Evolutionary conservation across 805 yeast species (phyloP).

Genomic region (Teunomyces pallodes): DNA sequence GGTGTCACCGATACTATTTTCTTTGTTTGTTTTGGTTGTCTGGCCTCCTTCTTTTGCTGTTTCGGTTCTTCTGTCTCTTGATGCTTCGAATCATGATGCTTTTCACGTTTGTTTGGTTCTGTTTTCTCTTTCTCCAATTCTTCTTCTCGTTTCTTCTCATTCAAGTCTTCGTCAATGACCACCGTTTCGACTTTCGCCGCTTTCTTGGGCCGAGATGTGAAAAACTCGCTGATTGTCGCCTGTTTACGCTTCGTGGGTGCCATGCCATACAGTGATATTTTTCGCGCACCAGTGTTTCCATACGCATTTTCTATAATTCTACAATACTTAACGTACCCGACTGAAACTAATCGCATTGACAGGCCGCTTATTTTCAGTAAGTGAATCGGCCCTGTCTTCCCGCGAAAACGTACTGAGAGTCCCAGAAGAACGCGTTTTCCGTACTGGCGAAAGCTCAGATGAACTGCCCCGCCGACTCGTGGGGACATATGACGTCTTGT

Average conservation of each 20-base stretch:
- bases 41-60: constrained; percentile 2
- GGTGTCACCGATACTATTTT: constrained; percentile 25
- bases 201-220: background rate
- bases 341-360: constrained; percentile 24
- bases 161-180: constrained; percentile 2
- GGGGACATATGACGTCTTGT: constrained; percentile 5
- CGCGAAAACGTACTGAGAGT: constrained; percentile 4
- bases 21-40: constrained; percentile 2
- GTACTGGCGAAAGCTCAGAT: constrained; percentile 10
- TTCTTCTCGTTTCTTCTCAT: background rate
- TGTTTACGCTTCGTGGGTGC: background rate
- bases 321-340: constrained; percentile 14
- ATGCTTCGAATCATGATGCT: constrained; percentile 5
- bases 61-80: constrained; percentile 1
- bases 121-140: constrained; percentile 1
- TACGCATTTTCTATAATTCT: background rate
- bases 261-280: background rate
- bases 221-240: constrained; percentile 3
- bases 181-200: background rate
- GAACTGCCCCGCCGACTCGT: background rate
- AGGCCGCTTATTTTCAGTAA: constrained; percentile 11
- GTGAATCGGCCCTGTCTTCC: background rate
- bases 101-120: constrained; percentile 3
- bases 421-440: constrained; percentile 20
- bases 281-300: background rate